Evolutionary conservation across 1,139 yeast species (phyloP).

Genomic region (Yamadazyma dushanensis): DNA sequence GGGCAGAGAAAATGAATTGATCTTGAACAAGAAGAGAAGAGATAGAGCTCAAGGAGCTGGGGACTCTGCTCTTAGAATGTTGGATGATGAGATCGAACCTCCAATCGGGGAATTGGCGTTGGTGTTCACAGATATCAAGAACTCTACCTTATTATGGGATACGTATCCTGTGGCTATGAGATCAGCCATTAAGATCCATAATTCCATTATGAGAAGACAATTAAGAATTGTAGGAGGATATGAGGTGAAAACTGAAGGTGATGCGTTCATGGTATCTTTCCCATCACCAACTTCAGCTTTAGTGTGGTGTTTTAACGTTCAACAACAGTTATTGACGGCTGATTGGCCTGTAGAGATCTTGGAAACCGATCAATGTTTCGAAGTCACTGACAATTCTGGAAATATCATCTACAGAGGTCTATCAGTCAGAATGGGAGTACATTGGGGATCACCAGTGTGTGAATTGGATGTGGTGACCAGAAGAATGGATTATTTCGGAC

Average conservation of each 20-base stretch:
- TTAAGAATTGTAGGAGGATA: constrained; percentile 92
- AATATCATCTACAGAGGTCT: constrained; percentile 76
- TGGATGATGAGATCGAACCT: constrained; percentile 91
- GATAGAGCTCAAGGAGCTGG: constrained; percentile 71
- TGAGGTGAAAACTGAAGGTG: constrained; percentile 99
- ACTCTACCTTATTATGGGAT: constrained; percentile 93
- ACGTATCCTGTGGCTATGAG: constrained; percentile 92
- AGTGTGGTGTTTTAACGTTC: constrained; percentile 93
- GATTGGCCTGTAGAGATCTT: constrained; percentile 97
- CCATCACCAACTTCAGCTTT: constrained; percentile 90
- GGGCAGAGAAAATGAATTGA: constrained; percentile 43
- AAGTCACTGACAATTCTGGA: constrained; percentile 68
- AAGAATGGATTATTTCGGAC: constrained; percentile 98
- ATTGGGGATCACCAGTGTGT: constrained; percentile 97
- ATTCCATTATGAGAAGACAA: constrained; percentile 91
- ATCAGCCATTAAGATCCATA: constrained; percentile 93
- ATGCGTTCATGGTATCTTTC: constrained; percentile 97
- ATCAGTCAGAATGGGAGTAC: constrained; percentile 96
- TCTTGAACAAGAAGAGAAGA: constrained; percentile 50
- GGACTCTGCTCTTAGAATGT: constrained; percentile 76
- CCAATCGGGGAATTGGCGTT: constrained; percentile 94
- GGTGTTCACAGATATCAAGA: constrained; percentile 96
- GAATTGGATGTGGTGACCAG: constrained; percentile 93
- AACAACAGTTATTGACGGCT: constrained; percentile 73
- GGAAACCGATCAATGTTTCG: constrained; percentile 81